Evolutionary conservation across 768 basidiomycete species (phyloP).

Genomic region (Lactarius akahatsu): DNA sequence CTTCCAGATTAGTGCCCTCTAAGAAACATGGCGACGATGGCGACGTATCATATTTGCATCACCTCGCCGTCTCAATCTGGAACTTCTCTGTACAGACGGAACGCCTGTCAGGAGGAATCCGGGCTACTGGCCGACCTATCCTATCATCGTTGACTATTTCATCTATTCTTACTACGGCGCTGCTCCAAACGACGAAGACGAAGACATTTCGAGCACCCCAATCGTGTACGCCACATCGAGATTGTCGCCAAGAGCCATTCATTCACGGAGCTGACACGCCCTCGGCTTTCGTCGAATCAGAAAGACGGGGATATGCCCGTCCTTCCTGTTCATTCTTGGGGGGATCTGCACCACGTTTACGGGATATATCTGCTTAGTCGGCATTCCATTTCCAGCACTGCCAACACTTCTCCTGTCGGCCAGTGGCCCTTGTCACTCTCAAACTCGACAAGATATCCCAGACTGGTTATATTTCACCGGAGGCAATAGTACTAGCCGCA

Average conservation of each 20-base stretch:
- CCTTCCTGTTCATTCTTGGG: background rate
- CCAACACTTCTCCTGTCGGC: background rate
- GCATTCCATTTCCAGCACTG: background rate
- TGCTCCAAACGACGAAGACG: background rate
- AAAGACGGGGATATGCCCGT: background rate
- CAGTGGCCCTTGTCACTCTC: background rate
- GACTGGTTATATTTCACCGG: background rate
- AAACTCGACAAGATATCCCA: background rate
- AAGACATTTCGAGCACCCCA: background rate
- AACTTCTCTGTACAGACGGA: background rate
- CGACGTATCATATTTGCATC: background rate
- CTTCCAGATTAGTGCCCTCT: background rate
- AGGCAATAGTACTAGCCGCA: background rate
- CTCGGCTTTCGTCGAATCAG: background rate
- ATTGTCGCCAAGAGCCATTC: background rate
- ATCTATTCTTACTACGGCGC: background rate
- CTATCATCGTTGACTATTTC: background rate
- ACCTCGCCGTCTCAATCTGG: background rate
- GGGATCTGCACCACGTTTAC: background rate
- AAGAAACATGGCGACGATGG: conserved; percentile 3
- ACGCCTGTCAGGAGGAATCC: background rate
- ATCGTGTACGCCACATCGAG: background rate
- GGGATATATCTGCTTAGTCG: background rate
- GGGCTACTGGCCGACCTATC: background rate
- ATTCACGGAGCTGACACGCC: background rate